Conservation (phyloP, 2,329 filamentous ascomycete genomes). For the Nemania abortiva region DNA sequence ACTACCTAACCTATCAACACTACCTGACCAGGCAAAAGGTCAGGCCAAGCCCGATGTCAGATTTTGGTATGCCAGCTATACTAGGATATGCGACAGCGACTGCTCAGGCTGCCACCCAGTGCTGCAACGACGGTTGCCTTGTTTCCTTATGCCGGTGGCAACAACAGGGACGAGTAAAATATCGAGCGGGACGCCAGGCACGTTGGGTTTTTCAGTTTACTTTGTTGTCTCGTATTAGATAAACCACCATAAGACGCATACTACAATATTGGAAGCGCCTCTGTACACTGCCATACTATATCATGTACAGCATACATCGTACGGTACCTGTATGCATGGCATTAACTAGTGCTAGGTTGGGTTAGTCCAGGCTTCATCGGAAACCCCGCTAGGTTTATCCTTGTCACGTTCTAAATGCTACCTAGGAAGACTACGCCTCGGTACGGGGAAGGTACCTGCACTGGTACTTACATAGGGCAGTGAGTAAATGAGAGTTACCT, state of each 20-base stretch:
- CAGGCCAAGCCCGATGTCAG: conserved; percentile 25
- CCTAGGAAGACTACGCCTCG: neutral
- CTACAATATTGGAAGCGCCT: too few relatives aligned
- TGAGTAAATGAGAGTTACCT: too few relatives aligned
- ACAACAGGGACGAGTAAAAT: neutral
- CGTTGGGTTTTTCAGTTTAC: conserved; percentile 14
- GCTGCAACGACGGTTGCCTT: neutral
- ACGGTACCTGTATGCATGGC: too few relatives aligned
- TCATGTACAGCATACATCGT: too few relatives aligned
- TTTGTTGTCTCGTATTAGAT: conserved; percentile 19
- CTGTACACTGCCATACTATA: too few relatives aligned
- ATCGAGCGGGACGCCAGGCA: conserved; percentile 3
- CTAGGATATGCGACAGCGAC: neutral
- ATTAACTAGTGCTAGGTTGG: neutral
- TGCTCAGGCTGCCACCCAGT: neutral
- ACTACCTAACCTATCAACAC: neutral
- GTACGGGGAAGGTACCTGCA: conserved; percentile 1
- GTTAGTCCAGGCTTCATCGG: neutral
- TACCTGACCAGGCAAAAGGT: conserved; percentile 1
- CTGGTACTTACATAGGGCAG: too few relatives aligned
- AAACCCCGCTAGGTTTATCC: conserved; percentile 3
- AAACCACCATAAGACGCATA: neutral
- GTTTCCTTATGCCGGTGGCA: neutral
- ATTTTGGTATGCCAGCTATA: conserved; percentile 15
- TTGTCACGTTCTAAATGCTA: neutral